Conservation (phyloP, 2,329 filamentous ascomycete species). For the Alternaria triticimaculans region DNA sequence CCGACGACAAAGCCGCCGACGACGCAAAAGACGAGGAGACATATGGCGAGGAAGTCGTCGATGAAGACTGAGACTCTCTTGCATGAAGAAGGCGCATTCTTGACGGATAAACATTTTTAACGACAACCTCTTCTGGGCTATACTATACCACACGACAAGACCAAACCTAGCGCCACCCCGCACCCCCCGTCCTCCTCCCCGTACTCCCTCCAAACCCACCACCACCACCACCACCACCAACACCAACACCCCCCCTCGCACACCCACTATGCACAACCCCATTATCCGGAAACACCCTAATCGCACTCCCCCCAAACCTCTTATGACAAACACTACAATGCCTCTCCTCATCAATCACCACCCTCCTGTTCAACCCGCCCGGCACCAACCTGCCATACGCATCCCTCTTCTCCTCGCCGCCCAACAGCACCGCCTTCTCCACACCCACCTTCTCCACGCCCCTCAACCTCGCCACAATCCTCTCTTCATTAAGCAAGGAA, state of each 20-base stretch:
- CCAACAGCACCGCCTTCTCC: slow-evolving; percentile 76
- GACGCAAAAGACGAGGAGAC: slow-evolving; percentile 67
- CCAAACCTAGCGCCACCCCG: slow-evolving; percentile 5
- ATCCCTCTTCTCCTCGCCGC: slow-evolving; percentile 65
- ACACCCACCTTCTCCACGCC: slow-evolving; percentile 80
- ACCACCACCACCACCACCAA: slow-evolving; percentile 21
- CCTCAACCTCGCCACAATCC: slow-evolving; percentile 77
- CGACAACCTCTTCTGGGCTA: not conserved
- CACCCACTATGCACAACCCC: slow-evolving; percentile 60
- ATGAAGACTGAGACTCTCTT: slow-evolving; percentile 60
- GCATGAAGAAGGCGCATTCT: not conserved
- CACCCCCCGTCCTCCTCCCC: slow-evolving; percentile 18
- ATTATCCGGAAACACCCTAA: slow-evolving; percentile 82
- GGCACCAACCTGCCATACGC: slow-evolving; percentile 59
- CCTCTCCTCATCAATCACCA: slow-evolving; percentile 84
- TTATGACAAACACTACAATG: slow-evolving; percentile 95
- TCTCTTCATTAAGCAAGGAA: slow-evolving; percentile 78
- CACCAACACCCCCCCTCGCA: slow-evolving; percentile 43
- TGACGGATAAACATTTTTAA: not conserved
- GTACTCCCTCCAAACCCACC: slow-evolving; percentile 49
- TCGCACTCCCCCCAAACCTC: slow-evolving; percentile 86
- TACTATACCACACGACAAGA: not conserved
- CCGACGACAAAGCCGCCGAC: slow-evolving; percentile 65
- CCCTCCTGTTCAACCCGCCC: slow-evolving; percentile 68
- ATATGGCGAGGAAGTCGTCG: slow-evolving; percentile 82